These are phyloP conservation scores for Panaeolus papilionaceus DNA, from an alignment of 768 basidiomycete species.

Conservation along the genomic window DNA sequence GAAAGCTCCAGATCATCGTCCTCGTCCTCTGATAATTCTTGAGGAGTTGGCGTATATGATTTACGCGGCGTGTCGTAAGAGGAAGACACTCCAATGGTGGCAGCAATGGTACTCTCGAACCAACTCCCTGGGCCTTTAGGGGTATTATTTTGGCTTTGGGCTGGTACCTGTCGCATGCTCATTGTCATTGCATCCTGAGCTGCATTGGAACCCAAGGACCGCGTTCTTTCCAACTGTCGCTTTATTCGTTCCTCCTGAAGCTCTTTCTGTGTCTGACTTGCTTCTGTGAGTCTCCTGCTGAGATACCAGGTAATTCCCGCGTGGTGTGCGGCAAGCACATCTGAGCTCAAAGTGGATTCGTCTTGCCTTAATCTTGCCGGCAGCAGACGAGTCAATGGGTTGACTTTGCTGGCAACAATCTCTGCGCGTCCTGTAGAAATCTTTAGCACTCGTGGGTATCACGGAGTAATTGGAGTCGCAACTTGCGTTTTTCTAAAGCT, in stretches of 20 bases:
- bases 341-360: conserved; percentile 56
- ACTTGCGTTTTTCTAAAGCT: conserved; percentile 84
- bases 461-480: conserved; percentile 27
- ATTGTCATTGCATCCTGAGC: conserved; percentile 64
- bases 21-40: conserved; percentile 59
- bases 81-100: conserved; percentile 58
- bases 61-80: conserved; percentile 34
- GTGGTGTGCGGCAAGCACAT: conserved; percentile 90
- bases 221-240: conserved; percentile 84
- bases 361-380: conserved; percentile 73
- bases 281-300: conserved; percentile 77
- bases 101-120: conserved; percentile 68
- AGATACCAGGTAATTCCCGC: conserved; percentile 94
- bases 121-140: conserved; percentile 49
- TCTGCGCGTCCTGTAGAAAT: conserved; percentile 64
- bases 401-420: conserved; percentile 66
- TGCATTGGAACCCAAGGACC: conserved; percentile 83
- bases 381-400: conserved; percentile 72
- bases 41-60: conserved; percentile 35
- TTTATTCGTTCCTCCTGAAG: conserved; percentile 95
- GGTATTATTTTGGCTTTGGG: conserved; percentile 29
- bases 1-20: conserved; percentile 86
- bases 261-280: conserved; percentile 80
- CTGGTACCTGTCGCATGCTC: conserved; percentile 35
- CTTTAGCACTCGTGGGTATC: conserved; percentile 23